These are phyloP conservation scores for Cladosporium austrohemisphaericum DNA, from an alignment of 2,329 filamentous ascomycete genomes.

Conservation along the genomic window DNA sequence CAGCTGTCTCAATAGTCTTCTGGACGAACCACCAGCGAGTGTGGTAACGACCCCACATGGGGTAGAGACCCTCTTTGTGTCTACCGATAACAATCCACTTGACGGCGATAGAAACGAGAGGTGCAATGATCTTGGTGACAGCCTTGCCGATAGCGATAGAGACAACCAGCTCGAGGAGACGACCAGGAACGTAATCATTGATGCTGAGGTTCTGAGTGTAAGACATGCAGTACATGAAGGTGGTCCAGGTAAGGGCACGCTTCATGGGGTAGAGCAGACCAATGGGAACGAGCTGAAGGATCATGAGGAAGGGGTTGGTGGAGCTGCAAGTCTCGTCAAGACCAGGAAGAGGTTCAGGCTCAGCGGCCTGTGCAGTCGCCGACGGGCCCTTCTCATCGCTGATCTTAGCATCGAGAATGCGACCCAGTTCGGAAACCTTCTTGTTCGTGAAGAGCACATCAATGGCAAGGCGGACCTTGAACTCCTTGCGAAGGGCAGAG, in stretches of 20 bases:
- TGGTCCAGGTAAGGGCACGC: slow-evolving; percentile 50
- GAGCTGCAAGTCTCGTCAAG: slow-evolving; percentile 47
- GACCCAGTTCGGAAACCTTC: slow-evolving; percentile 40
- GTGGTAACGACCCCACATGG: slow-evolving; percentile 59
- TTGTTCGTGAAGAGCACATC: slow-evolving; percentile 51
- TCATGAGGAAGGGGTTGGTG: slow-evolving; percentile 47
- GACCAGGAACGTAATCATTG: slow-evolving; percentile 40
- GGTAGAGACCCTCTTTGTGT: slow-evolving; percentile 52
- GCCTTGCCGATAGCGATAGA: slow-evolving; percentile 44
- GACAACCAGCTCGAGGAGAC: slow-evolving; percentile 48
- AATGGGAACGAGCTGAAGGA: slow-evolving; percentile 51
- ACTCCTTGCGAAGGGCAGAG: slow-evolving; percentile 49
- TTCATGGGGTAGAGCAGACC: slow-evolving; percentile 50
- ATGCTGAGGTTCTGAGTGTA: slow-evolving; percentile 42
- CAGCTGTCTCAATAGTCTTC: slow-evolving; percentile 50
- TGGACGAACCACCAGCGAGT: slow-evolving; percentile 58
- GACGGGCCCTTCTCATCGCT: slow-evolving; percentile 7
- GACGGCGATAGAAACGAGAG: slow-evolving; percentile 47
- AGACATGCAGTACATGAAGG: slow-evolving; percentile 48
- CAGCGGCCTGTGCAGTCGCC: not conserved
- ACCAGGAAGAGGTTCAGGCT: slow-evolving; percentile 29
- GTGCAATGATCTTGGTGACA: slow-evolving; percentile 39
- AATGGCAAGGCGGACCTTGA: slow-evolving; percentile 49
- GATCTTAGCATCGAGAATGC: slow-evolving; percentile 14
- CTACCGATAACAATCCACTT: slow-evolving; percentile 57